Base-by-base conservation (phyloP, 495 filamentous ascomycete genomes). In the Hypoxylon intermedium region DNA sequence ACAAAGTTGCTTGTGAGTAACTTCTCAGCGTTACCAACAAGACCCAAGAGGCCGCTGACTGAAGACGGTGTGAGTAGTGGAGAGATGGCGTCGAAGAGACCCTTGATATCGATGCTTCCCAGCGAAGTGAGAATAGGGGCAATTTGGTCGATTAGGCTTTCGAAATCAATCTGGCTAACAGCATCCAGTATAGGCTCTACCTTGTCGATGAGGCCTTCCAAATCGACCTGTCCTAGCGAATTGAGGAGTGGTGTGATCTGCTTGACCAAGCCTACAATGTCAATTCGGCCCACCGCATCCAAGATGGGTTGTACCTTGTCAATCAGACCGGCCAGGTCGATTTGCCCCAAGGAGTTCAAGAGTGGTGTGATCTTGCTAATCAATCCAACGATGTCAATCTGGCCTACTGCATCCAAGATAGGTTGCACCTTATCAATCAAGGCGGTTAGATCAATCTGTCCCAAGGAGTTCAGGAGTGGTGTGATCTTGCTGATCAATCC, bases 1-100 rank as follows among this genome's bases (percentile, higher is more conserved):
- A 80, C 76, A 47, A 80, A 78, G 33, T 69, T 59, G 34, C 58
- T 66, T 16, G 74, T 79, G 20, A 81, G 64, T 0, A 81, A 70
- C 5, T 68, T 53, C 57, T 73, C 71, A n/a, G 74, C 75, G 47
- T 78, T 80, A 37, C 34, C 64, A 9, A 81, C 70, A 43, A 82
- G 78, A 11, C 75, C 77, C 33, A 78, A 68, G 18, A 82, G 69
- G 24, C 76, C 72, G 24, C 70, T 60, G 13, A 82, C 58, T 9
- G 76, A 70, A 5, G 72, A 69, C 5, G 78, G 70, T 6, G 74
- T 74, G 23, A 81, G 70, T 7, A 81, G 61, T 11, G 76, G 75
- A 0, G 69, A 58, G 13, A 79, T 34, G n/a, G 77, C 74, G 24
- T 63, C 61, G 6, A 79, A 51, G 24, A 72, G 62, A 50, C 70